Conservation (phyloP, 2,329 filamentous ascomycete genomes). For the Pleoardoris graminearum region DNA sequence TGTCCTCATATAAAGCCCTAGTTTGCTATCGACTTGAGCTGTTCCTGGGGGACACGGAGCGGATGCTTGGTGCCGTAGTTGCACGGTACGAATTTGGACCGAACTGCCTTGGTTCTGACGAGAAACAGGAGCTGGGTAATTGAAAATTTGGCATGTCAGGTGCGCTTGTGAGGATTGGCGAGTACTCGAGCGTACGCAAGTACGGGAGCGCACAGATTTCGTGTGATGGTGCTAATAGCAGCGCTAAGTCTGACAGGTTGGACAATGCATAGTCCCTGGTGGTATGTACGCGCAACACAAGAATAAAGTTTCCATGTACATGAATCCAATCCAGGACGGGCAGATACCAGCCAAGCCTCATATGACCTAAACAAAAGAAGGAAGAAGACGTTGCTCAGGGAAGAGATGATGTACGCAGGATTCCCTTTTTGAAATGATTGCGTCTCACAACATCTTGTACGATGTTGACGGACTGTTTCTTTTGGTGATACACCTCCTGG, state of each 20-base stretch:
- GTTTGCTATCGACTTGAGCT: too few species aligned
- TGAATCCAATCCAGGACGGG: background rate
- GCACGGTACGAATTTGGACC: too few species aligned
- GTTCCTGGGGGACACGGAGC: too few species aligned
- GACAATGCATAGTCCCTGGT: background rate
- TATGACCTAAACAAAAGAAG: background rate
- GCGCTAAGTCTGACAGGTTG: conserved; percentile 7
- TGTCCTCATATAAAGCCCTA: too few species aligned
- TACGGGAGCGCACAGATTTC: background rate
- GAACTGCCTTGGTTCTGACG: too few species aligned
- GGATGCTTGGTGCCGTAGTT: too few species aligned
- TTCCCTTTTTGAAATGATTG: background rate
- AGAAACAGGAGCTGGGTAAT: background rate
- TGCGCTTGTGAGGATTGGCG: background rate
- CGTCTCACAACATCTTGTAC: conserved; percentile 3
- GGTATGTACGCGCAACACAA: background rate
- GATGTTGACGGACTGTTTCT: background rate
- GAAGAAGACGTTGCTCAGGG: background rate
- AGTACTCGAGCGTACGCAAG: background rate
- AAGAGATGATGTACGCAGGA: background rate
- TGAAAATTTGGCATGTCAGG: background rate
- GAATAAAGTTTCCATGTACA: background rate
- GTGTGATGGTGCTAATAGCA: background rate
- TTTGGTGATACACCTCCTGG: background rate
- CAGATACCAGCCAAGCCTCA: background rate